phyloP scores from a whole-genome alignment of 495 filamentous ascomycete species.

The Lasiosphaeriaceae sp. region DNA sequence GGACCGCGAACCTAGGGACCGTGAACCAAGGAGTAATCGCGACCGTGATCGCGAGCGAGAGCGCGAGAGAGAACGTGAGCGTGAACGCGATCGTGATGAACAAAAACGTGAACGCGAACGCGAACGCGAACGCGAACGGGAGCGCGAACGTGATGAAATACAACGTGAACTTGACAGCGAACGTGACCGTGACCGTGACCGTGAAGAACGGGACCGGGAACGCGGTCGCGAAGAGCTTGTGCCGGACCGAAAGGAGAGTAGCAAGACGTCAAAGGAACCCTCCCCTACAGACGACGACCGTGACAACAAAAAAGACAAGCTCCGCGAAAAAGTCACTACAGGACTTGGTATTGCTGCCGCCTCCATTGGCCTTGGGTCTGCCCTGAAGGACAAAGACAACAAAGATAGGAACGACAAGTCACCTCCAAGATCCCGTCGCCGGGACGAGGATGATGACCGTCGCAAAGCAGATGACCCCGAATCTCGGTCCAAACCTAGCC shows the following conservation, averaged over 20 bases:
- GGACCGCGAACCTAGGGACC: conserved; percentile 12
- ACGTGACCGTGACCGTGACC: conserved; percentile 11
- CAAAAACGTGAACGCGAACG: conserved; percentile 12
- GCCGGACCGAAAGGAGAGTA: conserved; percentile 20
- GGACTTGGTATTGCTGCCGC: conserved; percentile 37
- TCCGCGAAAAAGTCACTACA: conserved; percentile 34
- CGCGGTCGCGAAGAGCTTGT: conserved; percentile 11
- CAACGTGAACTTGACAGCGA: too few relatives aligned
- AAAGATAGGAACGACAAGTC: conserved; percentile 19
- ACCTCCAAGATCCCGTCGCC: conserved; percentile 16
- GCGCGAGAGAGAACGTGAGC: conserved; percentile 7
- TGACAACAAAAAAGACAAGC: conserved; percentile 23
- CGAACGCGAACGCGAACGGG: conserved; percentile 7
- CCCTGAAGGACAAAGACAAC: conserved; percentile 28
- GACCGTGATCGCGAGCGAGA: conserved; percentile 19
- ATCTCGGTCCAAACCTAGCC: conserved; percentile 13
- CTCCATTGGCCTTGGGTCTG: conserved; percentile 30
- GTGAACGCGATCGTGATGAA: too few relatives aligned
- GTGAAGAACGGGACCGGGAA: conserved; percentile 3
- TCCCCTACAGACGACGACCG: conserved; percentile 22
- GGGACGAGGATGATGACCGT: conserved; percentile 16
- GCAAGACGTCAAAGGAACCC: conserved; percentile 12
- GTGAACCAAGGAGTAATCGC: conserved; percentile 17
- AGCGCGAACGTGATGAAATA: conserved; percentile 10
- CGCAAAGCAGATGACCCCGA: conserved; percentile 17